Percentiles rank a stretch among this genome's conserved stretches.
Evolutionary conservation across 345 rosid genomes (phyloP).

Genomic region (Populus ilicifolia): DNA sequence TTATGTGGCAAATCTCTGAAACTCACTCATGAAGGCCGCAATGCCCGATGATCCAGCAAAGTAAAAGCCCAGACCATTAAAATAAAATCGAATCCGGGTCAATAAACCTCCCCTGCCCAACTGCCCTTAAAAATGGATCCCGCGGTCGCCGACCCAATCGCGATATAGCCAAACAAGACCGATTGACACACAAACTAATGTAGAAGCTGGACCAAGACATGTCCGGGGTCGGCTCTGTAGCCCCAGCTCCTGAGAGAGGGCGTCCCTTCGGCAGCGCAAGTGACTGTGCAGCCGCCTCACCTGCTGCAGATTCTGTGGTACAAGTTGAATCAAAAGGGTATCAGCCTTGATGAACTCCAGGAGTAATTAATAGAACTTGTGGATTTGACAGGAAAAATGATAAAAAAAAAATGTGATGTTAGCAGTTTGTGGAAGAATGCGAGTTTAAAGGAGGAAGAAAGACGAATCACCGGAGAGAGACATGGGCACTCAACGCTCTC

Average conservation of each 20-base stretch:
- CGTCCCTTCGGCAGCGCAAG: slow-evolving; percentile 83
- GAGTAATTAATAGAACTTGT: no score
- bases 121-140: neutral
- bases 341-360: no score
- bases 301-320: slow-evolving; percentile 44
- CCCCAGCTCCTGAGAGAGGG: slow-evolving; percentile 73
- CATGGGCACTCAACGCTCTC: slow-evolving; percentile 90
- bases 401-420: no score
- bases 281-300: slow-evolving; percentile 34
- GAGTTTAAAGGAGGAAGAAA: no score
- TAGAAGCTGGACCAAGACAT: slow-evolving; percentile 84
- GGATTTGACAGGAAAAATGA: no score
- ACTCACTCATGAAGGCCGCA: no score
- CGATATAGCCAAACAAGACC: slow-evolving; percentile 4
- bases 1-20: no score
- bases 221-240: slow-evolving; percentile 62
- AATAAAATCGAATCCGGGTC: neutral
- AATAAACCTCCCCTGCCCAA: neutral
- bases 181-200: slow-evolving; percentile 28
- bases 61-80: neutral
- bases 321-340: no score
- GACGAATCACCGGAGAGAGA: slow-evolving; percentile 54
- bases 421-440: no score
- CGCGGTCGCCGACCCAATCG: neutral
- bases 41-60: no score